Evolutionary conservation across 2,329 filamentous ascomycete species (phyloP), one percentile per base, ranked within the genome.

Genomic region (Colletotrichum orbiculare): DNA sequence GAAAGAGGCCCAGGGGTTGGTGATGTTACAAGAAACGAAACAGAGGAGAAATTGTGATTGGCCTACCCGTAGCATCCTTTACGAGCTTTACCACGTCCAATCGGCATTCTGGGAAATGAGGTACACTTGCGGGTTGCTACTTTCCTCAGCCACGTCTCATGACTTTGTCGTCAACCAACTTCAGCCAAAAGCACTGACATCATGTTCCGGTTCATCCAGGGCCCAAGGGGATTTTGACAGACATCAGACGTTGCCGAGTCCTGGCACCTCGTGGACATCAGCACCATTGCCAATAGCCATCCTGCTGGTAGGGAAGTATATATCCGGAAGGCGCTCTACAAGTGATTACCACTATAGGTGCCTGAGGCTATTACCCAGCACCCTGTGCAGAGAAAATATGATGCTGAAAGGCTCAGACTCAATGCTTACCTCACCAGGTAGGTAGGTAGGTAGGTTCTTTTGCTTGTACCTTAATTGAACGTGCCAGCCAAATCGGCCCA

Each of bases 401-500:
- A 25, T 25, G 25, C 25, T 25, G 25, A 25, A 25, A 25, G 25
- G 25, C 25, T 25, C 25, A 25, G 4, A 25, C 25, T 25, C 25
- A 25, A 25, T 25, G 25, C 25, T 25, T 8, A 43, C 15, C 42
- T 13, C 15, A 43, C 42, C 42, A 12, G 15, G 13, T 2, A 43
- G 13, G 13, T n/a, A 43, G 12, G 41, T 43, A 43, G 7, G 7
- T 43, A 43, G 6, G 6, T 43, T 13, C 12, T 15, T 47, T 15
- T 50, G 54, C 61, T 39, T 42, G 50, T 43, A 64, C 61, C 61
- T 64, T 64, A 64, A 60, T 64, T 64, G 61, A 43, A 64, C 61
- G 43, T 64, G 60, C 48, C 43, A 54, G 15, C 33, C 43, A 46
- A 48, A 47, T 54, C 54, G 53, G 60, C 60, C 49, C 56, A 54